Evolutionary conservation across 1,284 basidiomycete species (phyloP).

Genomic region (Ceratobasidium sp.): DNA sequence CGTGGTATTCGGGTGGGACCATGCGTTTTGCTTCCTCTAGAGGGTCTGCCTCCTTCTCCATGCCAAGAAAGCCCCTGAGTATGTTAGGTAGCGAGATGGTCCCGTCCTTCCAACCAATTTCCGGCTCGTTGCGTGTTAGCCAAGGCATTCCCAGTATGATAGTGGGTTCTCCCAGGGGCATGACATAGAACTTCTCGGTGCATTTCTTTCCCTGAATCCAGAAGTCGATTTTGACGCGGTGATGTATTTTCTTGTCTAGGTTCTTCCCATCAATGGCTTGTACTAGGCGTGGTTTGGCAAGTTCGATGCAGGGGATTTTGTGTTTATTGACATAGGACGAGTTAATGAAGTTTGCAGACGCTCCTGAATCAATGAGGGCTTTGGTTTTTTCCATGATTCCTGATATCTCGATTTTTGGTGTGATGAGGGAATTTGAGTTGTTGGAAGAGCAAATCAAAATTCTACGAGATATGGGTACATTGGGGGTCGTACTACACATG

Average conservation of each 20-base stretch:
- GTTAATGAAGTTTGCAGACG: not conserved
- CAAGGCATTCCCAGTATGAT: slow-evolving; percentile 13
- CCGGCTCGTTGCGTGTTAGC: slow-evolving; percentile 2
- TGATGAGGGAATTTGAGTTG: not conserved
- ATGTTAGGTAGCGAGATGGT: no score
- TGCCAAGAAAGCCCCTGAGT: not conserved
- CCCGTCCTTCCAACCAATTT: slow-evolving; percentile 4
- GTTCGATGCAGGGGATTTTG: no score
- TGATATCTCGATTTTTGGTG: not conserved
- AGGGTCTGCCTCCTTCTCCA: no score
- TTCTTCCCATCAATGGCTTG: no score
- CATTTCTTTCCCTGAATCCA: no score
- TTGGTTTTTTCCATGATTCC: no score
- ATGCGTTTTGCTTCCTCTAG: no score
- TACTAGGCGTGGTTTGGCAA: no score
- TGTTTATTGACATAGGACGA: no score
- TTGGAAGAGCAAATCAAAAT: not conserved
- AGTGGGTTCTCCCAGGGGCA: not conserved
- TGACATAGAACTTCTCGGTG: not conserved
- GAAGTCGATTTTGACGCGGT: not conserved
- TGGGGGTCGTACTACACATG: not conserved
- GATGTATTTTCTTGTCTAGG: not conserved
- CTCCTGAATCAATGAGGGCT: no score
- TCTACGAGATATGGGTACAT: not conserved
- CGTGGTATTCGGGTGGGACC: no score